phyloP scores from a whole-genome alignment of 2,329 filamentous ascomycete species.

The Exophiala viscosa region DNA sequence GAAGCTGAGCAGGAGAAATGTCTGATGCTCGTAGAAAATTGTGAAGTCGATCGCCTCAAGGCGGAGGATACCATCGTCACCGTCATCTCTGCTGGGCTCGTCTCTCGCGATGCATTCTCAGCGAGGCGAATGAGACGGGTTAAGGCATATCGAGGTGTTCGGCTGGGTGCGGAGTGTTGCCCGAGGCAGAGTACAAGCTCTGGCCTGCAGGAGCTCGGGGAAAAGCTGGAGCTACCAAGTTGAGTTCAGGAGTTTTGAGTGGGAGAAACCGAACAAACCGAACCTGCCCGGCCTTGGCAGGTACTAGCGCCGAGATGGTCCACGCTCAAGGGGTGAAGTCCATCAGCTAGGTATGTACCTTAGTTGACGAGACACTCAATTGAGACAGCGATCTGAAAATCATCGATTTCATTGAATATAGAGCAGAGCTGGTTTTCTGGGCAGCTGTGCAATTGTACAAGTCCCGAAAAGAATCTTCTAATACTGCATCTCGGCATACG shows the following conservation, averaged over 20 bases:
- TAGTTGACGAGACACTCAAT: too few relatives aligned
- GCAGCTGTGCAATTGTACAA: too few relatives aligned
- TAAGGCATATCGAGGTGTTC: conserved; percentile 4
- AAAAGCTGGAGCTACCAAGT: conserved; percentile 16
- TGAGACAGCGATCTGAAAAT: too few relatives aligned
- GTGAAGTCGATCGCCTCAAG: conserved; percentile 14
- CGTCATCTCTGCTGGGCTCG: conserved; percentile 27
- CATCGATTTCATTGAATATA: too few relatives aligned
- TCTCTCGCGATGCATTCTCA: conserved; percentile 16
- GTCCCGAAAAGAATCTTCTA: too few relatives aligned
- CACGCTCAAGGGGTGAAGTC: not conserved
- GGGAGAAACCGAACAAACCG: not conserved
- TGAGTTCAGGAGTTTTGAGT: not conserved
- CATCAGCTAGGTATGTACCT: not conserved
- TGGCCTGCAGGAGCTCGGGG: conserved; percentile 11
- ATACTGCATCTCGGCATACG: too few relatives aligned
- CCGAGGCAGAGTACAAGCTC: conserved; percentile 13
- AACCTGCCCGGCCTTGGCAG: conserved; percentile 1
- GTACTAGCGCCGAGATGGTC: not conserved
- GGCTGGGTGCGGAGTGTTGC: conserved; percentile 18
- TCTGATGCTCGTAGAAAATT: conserved; percentile 19
- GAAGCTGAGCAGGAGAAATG: conserved; percentile 47
- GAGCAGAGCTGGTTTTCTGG: too few relatives aligned
- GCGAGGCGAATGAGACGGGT: conserved; percentile 10
- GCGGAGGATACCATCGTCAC: conserved; percentile 11